Conservation (phyloP, 768 basidiomycete genomes). For the Leccinum arenicola region DNA sequence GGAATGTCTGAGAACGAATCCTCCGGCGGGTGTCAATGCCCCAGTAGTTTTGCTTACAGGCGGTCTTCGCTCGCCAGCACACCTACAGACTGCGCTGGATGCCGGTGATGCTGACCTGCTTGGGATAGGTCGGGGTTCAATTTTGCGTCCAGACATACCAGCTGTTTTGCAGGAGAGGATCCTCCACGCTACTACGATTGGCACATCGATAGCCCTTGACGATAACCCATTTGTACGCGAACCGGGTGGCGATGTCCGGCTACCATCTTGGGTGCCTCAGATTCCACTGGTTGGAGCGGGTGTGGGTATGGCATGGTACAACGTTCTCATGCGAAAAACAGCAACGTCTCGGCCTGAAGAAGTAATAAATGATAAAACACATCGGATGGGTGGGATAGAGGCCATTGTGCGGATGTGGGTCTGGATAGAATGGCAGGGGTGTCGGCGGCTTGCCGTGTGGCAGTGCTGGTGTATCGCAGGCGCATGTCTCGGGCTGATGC, state of each 20-base stretch:
- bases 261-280: constrained; percentile 35
- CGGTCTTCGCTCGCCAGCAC: constrained; percentile 61
- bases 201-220: constrained; percentile 19
- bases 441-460: constrained; percentile 3
- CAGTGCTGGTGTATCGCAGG: not conserved
- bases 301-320: constrained; percentile 64
- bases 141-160: constrained; percentile 63
- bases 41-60: constrained; percentile 82
- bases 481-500: not conserved
- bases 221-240: constrained; percentile 37
- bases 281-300: constrained; percentile 68
- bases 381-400: constrained; percentile 32
- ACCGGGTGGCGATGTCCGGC: constrained; percentile 30
- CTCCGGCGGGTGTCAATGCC: constrained; percentile 21
- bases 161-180: constrained; percentile 28
- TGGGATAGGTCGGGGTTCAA: constrained; percentile 69
- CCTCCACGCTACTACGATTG: not conserved
- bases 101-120: constrained; percentile 66
- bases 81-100: constrained; percentile 51
- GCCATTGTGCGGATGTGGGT: constrained; percentile 47
- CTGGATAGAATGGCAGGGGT: constrained; percentile 32
- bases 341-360: constrained; percentile 27
- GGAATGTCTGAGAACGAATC: constrained; percentile 37
- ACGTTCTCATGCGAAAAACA: constrained; percentile 52
- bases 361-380: not conserved